Percentiles rank a stretch among this genome's conserved stretches.
phyloP scores from a whole-genome alignment of 441 rosid genomes.

The Omphalea diandra region DNA sequence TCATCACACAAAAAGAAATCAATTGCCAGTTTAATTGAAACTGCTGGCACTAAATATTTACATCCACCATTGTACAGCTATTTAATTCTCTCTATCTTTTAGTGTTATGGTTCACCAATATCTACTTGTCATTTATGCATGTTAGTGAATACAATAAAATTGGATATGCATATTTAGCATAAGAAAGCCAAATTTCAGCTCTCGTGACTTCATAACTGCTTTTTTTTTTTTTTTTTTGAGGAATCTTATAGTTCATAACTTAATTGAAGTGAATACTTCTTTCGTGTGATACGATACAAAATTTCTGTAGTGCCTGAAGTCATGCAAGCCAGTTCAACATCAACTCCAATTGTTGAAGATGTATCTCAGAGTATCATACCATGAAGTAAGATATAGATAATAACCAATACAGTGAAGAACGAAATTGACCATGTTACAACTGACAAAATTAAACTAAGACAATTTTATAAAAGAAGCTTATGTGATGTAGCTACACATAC shows the following conservation, averaged over 20 bases:
- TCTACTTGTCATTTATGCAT: background rate
- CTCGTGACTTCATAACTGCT: too few relatives aligned
- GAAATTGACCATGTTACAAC: too few relatives aligned
- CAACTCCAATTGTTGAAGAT: background rate
- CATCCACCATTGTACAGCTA: background rate
- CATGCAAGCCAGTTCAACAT: background rate
- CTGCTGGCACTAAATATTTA: background rate
- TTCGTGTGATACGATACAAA: background rate
- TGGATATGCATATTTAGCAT: background rate
- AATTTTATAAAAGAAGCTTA: background rate
- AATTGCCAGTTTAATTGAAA: background rate
- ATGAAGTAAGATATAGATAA: background rate
- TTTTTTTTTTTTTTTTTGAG: too few relatives aligned
- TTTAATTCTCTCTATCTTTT: background rate
- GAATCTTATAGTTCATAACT: background rate
- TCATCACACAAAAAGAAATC: background rate
- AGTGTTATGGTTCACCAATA: background rate
- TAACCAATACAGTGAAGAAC: background rate
- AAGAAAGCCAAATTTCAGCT: background rate
- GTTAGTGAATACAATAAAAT: background rate
- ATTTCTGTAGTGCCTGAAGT: background rate
- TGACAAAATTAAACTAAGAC: background rate
- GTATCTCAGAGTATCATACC: background rate
- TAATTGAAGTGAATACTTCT: background rate
- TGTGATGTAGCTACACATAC: conserved; percentile 35